Evolutionary conservation across 441 rosid species (phyloP).

Genomic region (Euphorbia schlechtendalii): DNA sequence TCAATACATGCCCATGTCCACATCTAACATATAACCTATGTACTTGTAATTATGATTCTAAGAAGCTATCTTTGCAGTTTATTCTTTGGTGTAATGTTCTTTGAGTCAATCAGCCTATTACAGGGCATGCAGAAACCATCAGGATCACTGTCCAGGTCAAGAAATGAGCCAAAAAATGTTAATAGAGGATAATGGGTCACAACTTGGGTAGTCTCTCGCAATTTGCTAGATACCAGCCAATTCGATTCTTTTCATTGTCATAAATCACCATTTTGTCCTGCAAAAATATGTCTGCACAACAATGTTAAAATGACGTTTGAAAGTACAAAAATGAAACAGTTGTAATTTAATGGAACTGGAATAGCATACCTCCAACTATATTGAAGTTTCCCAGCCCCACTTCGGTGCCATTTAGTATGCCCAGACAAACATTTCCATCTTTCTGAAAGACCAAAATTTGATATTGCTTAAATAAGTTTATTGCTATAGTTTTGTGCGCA

Average conservation of each 20-base stretch:
- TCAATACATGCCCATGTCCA: background rate
- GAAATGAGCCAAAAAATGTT: slow-evolving; percentile 17
- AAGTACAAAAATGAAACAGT: background rate
- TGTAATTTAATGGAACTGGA: background rate
- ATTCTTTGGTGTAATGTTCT: background rate
- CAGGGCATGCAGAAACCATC: slow-evolving; percentile 34
- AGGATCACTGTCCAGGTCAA: slow-evolving; percentile 34
- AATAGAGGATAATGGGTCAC: slow-evolving; percentile 26
- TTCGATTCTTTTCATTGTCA: slow-evolving; percentile 63
- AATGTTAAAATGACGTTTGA: background rate
- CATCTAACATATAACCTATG: background rate
- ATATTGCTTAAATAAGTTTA: background rate
- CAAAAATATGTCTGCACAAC: slow-evolving; percentile 58
- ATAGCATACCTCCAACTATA: slow-evolving; percentile 75
- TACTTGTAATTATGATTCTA: background rate
- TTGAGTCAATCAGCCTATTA: slow-evolving; percentile 16
- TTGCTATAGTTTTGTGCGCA: background rate
- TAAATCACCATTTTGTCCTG: slow-evolving; percentile 75
- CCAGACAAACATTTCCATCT: slow-evolving; percentile 73
- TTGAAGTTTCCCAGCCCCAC: slow-evolving; percentile 56
- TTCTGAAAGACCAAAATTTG: slow-evolving; percentile 26
- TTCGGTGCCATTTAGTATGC: slow-evolving; percentile 75
- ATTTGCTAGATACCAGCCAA: slow-evolving; percentile 61
- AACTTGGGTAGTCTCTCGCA: slow-evolving; percentile 63
- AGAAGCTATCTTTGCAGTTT: background rate